phyloP scores from a whole-genome alignment of 2,329 filamentous ascomycete genomes.

The Geosmithia putterillii region DNA sequence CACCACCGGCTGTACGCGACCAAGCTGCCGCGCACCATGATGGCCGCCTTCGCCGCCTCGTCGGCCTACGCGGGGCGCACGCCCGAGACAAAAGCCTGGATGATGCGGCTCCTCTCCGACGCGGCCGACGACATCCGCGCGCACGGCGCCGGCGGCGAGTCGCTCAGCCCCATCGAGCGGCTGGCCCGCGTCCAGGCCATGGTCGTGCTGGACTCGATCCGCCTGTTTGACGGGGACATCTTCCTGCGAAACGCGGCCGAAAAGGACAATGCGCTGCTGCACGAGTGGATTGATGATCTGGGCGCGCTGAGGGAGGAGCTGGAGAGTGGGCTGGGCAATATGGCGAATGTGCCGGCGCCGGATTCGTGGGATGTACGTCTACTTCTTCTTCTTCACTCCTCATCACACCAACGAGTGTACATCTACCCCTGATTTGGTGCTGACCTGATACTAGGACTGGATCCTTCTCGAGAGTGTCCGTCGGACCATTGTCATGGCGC shows the following conservation, averaged over 20 bases:
- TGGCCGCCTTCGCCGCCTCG: constrained; percentile 25
- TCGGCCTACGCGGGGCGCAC: constrained; percentile 24
- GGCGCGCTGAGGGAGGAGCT: constrained; percentile 18
- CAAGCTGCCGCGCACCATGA: constrained; percentile 23
- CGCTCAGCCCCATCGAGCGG: constrained; percentile 20
- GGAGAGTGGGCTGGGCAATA: constrained; percentile 12
- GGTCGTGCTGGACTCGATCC: constrained; percentile 25
- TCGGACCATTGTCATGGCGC: constrained; percentile 21
- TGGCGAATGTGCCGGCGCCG: constrained; percentile 17
- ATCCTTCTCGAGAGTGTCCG: constrained; percentile 27
- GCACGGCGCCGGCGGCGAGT: constrained; percentile 10
- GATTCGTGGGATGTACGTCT: constrained; percentile 26
- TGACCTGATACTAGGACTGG: no score
- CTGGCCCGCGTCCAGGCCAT: constrained; percentile 30
- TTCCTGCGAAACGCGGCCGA: constrained; percentile 25
- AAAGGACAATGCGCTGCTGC: constrained; percentile 20
- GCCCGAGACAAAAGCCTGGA: constrained; percentile 22
- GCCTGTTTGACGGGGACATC: constrained; percentile 30
- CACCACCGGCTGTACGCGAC: constrained; percentile 28
- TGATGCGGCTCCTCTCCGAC: constrained; percentile 24
- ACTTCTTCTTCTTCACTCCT: background rate
- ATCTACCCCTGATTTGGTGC: no score
- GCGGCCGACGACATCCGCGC: constrained; percentile 21
- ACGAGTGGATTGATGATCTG: constrained; percentile 24
- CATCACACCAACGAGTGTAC: no score